phyloP scores from a whole-genome alignment of 2,329 filamentous ascomycete species.

The Aschersonia sp. region DNA sequence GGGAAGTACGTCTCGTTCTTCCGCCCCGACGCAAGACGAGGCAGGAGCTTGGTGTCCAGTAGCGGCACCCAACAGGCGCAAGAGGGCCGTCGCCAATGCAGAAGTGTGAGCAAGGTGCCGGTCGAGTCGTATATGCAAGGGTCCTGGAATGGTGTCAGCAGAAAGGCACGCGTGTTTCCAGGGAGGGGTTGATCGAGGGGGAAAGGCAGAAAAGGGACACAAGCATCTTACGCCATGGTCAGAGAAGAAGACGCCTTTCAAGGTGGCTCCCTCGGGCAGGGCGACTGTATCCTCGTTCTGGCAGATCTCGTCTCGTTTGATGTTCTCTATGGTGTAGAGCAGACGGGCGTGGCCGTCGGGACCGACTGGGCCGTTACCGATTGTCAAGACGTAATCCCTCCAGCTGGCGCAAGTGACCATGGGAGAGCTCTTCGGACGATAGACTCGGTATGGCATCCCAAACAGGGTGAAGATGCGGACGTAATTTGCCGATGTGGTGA shows the following conservation, averaged over 20 bases:
- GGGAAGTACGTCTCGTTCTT: slow-evolving; percentile 92
- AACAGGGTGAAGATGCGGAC: slow-evolving; percentile 88
- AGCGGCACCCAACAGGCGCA: slow-evolving; percentile 86
- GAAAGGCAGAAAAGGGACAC: not conserved
- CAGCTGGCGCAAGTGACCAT: slow-evolving; percentile 89
- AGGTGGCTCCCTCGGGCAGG: slow-evolving; percentile 55
- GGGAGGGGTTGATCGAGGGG: slow-evolving; percentile 5
- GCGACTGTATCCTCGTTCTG: slow-evolving; percentile 90
- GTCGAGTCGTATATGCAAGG: slow-evolving; percentile 93
- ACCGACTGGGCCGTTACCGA: slow-evolving; percentile 81
- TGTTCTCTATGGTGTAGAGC: slow-evolving; percentile 85
- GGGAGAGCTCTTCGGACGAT: slow-evolving; percentile 79
- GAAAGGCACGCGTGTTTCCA: not conserved
- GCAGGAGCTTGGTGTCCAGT: slow-evolving; percentile 73
- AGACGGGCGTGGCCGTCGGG: slow-evolving; percentile 66
- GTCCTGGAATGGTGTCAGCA: slow-evolving; percentile 39
- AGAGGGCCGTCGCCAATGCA: slow-evolving; percentile 79
- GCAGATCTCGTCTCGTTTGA: slow-evolving; percentile 85
- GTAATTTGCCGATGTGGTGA: slow-evolving; percentile 76
- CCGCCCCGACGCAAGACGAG: slow-evolving; percentile 68
- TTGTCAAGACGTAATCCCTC: slow-evolving; percentile 90
- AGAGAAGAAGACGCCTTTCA: slow-evolving; percentile 83
- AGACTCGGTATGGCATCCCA: slow-evolving; percentile 77
- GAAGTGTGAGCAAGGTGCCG: slow-evolving; percentile 71
- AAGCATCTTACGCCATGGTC: slow-evolving; percentile 56